These are phyloP conservation scores for Ascomycota sp. DNA, from an alignment of 2,329 filamentous ascomycete species.

Conservation along the genomic window DNA sequence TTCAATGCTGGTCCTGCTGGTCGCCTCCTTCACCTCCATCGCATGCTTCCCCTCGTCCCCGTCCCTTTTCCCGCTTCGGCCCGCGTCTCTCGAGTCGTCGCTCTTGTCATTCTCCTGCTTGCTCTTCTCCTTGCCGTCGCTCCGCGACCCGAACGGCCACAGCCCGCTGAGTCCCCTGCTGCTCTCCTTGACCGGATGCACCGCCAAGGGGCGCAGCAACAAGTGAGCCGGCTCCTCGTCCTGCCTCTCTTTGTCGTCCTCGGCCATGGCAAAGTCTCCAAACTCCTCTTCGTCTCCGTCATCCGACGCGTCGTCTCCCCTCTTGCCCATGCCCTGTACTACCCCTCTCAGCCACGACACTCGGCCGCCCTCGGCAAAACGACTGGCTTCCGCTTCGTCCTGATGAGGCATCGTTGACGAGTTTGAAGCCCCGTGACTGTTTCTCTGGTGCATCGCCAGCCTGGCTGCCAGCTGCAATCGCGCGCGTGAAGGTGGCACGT, in stretches of 20 bases:
- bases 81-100: slow-evolving; percentile 5
- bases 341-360: slow-evolving; percentile 30
- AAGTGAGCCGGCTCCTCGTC: slow-evolving; percentile 17
- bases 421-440: slow-evolving; percentile 25
- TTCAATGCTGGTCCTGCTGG: slow-evolving; percentile 35
- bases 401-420: slow-evolving; percentile 20
- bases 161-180: slow-evolving; percentile 27
- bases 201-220: slow-evolving; percentile 32
- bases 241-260: slow-evolving; percentile 17
- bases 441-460: slow-evolving; percentile 55
- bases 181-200: slow-evolving; percentile 26
- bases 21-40: slow-evolving; percentile 31
- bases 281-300: slow-evolving; percentile 44
- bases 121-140: slow-evolving; percentile 10
- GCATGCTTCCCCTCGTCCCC: too few species aligned
- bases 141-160: slow-evolving; percentile 33
- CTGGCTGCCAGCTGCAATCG: slow-evolving; percentile 79
- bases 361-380: slow-evolving; percentile 12
- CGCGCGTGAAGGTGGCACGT: slow-evolving; percentile 70
- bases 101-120: slow-evolving; percentile 9
- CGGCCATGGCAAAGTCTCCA: slow-evolving; percentile 48
- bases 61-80: too few species aligned
- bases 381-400: slow-evolving; percentile 17
- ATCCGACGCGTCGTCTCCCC: slow-evolving; percentile 24
- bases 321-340: slow-evolving; percentile 13